Percentiles rank a stretch among this genome's conserved stretches.
Evolutionary conservation across 73 alveolate species (phyloP).

Genomic region (Symbiodinium pilosum): DNA sequence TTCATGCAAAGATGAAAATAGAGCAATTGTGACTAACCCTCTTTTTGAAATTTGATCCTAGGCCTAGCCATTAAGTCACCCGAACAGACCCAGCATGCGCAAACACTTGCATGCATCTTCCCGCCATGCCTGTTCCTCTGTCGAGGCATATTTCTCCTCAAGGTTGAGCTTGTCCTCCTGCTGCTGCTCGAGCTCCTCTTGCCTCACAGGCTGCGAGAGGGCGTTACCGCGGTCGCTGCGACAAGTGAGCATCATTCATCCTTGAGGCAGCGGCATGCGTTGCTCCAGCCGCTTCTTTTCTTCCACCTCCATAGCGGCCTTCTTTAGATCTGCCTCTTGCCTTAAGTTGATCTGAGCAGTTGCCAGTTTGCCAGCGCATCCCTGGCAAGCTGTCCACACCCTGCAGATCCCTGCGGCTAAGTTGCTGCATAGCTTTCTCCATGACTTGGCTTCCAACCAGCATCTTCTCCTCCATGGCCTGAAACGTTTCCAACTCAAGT

Average conservation of each 20-base stretch:
- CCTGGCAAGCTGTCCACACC: neutral
- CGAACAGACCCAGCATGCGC: too few relatives aligned
- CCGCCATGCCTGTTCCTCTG: conserved; percentile 95
- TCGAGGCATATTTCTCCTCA: conserved; percentile 95
- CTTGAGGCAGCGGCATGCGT: conserved; percentile 75
- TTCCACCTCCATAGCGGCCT: conserved; percentile 96
- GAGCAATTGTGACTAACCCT: too few relatives aligned
- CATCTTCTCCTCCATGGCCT: conserved; percentile 97
- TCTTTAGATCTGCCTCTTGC: conserved; percentile 95
- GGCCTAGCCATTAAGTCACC: too few relatives aligned
- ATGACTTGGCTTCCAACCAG: conserved; percentile 97
- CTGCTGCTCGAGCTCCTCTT: conserved; percentile 96
- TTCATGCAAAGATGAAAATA: too few relatives aligned
- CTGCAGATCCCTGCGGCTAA: neutral
- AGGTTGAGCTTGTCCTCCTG: conserved; percentile 96
- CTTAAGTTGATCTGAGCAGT: neutral
- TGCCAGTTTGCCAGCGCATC: neutral
- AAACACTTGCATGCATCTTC: neutral
- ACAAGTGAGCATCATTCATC: neutral
- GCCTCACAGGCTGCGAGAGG: conserved; percentile 3
- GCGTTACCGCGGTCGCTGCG: too few relatives aligned
- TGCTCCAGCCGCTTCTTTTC: conserved; percentile 96
- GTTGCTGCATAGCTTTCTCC: conserved; percentile 97
- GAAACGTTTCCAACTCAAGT: neutral
- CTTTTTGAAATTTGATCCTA: too few relatives aligned